Percentiles rank a stretch among this genome's conserved stretches.
Evolutionary conservation across 129 eudicot species (phyloP).

Genomic region (Flaveria robusta): DNA sequence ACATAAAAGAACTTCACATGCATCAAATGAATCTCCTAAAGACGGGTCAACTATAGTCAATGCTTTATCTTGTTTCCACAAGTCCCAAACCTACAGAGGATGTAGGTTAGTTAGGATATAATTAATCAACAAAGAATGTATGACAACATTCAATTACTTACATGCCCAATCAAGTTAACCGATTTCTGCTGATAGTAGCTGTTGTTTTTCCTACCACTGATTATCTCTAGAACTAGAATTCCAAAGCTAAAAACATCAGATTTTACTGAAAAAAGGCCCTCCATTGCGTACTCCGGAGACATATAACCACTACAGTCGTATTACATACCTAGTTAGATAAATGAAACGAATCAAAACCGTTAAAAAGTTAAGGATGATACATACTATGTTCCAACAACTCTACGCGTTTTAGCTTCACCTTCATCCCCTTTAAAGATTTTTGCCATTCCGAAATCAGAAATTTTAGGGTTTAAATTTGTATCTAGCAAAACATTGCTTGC

Average conservation of each 20-base stretch:
- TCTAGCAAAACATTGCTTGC: no score
- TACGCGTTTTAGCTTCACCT: constrained; percentile 11
- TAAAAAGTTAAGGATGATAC: background rate
- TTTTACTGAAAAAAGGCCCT: no score
- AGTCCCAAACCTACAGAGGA: constrained; percentile 51
- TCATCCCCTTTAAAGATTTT: constrained; percentile 43
- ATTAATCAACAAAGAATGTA: background rate
- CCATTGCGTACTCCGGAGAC: no score
- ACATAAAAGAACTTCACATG: no score
- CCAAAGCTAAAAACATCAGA: constrained; percentile 20
- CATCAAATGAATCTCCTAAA: no score
- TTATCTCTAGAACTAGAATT: constrained; percentile 54
- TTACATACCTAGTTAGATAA: constrained; percentile 27
- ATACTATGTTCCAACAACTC: no score
- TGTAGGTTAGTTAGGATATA: background rate
- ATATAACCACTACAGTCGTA: constrained; percentile 38
- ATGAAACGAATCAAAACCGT: background rate
- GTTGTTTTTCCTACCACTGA: constrained; percentile 50
- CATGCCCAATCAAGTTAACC: constrained; percentile 51
- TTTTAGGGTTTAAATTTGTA: no score
- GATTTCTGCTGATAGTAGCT: constrained; percentile 38
- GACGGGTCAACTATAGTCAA: no score
- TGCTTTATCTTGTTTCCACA: no score
- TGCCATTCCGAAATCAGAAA: no score
- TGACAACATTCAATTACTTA: no score